phyloP scores from a whole-genome alignment of 2,329 filamentous ascomycete genomes.

The Polytolypa hystricis region DNA sequence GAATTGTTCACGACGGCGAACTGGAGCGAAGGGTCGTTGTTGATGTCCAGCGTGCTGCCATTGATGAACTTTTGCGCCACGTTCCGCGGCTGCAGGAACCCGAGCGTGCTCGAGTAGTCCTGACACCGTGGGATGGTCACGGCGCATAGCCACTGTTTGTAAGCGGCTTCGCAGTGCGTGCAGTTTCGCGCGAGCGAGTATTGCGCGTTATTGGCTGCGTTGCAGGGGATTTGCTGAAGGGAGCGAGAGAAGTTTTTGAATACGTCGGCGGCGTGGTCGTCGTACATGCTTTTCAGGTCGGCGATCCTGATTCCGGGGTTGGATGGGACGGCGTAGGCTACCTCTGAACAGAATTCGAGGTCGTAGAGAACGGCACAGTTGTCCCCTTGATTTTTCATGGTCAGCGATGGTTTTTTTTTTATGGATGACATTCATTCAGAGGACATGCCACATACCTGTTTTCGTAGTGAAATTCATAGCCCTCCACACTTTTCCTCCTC shows the following conservation, averaged over 20 bases:
- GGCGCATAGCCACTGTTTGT: slow-evolving; percentile 91
- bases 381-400: slow-evolving; percentile 40
- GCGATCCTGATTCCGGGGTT: slow-evolving; percentile 56
- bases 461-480: slow-evolving; percentile 68
- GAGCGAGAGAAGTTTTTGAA: slow-evolving; percentile 73
- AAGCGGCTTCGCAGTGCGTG: slow-evolving; percentile 62
- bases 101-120: slow-evolving; percentile 54
- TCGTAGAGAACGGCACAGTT: slow-evolving; percentile 82
- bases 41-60: slow-evolving; percentile 31
- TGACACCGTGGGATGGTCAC: slow-evolving; percentile 87
- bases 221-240: slow-evolving; percentile 74
- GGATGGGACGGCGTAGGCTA: slow-evolving; percentile 82
- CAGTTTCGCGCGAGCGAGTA: slow-evolving; percentile 77
- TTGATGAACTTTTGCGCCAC: slow-evolving; percentile 60
- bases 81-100: slow-evolving; percentile 58
- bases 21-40: slow-evolving; percentile 21
- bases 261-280: slow-evolving; percentile 56
- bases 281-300: slow-evolving; percentile 62
- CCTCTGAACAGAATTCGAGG: slow-evolving; percentile 77
- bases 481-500: slow-evolving; percentile 66
- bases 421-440: background rate
- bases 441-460: slow-evolving; percentile 45
- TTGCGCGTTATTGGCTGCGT: slow-evolving; percentile 57
- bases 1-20: slow-evolving; percentile 36
- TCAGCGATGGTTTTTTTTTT: too few species aligned